These are phyloP conservation scores for Saccharomyces hybrid DNA, from an alignment of 1,139 yeast species.

Conservation along the genomic window DNA sequence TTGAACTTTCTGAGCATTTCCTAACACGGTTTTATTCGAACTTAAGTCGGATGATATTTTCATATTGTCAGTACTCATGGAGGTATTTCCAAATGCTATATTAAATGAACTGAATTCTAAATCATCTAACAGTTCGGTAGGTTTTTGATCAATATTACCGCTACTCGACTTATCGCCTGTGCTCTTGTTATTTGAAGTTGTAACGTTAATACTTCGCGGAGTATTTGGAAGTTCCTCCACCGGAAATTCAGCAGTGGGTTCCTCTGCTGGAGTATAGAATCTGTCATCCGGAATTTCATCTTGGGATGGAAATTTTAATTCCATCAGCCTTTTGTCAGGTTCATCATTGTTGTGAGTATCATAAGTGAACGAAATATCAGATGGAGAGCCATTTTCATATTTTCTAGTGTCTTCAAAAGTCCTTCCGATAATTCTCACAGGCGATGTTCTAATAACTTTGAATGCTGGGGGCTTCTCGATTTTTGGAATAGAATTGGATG, in stretches of 20 bases:
- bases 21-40: neutral
- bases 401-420: neutral
- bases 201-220: neutral
- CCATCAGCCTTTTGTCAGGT: slow-evolving; percentile 14
- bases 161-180: neutral
- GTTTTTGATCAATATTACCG: neutral
- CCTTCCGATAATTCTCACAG: slow-evolving; percentile 5
- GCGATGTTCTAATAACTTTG: slow-evolving; percentile 11
- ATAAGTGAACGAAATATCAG: slow-evolving; percentile 18
- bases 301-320: slow-evolving; percentile 16
- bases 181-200: neutral
- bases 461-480: slow-evolving; percentile 2
- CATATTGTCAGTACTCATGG: slow-evolving; percentile 3
- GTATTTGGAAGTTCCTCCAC: neutral
- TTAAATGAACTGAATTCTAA: slow-evolving; percentile 30
- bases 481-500: neutral
- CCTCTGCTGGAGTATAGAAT: slow-evolving; percentile 9
- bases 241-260: slow-evolving; percentile 4
- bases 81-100: slow-evolving; percentile 24
- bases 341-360: slow-evolving; percentile 9
- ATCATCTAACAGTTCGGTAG: slow-evolving; percentile 19
- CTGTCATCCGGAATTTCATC: slow-evolving; percentile 12
- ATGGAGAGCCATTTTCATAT: slow-evolving; percentile 4
- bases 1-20: neutral
- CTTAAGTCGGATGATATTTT: neutral